These are phyloP conservation scores for Boeremia exigua DNA, from an alignment of 2,329 filamentous ascomycete species.

Conservation along the genomic window DNA sequence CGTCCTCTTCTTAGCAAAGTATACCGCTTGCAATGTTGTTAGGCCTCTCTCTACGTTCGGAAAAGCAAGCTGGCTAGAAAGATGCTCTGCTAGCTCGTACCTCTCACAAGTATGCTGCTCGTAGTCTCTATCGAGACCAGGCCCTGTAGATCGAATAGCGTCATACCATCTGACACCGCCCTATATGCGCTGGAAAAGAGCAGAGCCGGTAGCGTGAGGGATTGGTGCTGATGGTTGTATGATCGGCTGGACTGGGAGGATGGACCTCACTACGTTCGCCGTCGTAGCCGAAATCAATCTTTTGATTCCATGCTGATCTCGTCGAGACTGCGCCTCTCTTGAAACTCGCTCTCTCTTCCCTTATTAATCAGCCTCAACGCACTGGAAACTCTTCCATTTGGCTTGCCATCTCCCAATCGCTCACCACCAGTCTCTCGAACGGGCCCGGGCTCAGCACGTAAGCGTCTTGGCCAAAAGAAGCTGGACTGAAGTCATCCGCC, in stretches of 20 bases:
- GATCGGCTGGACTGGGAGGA: no score
- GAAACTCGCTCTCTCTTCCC: neutral
- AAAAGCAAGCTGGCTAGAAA: no score
- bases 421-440: slow-evolving; percentile 6
- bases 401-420: slow-evolving; percentile 33
- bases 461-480: slow-evolving; percentile 2
- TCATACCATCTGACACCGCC: no score
- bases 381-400: slow-evolving; percentile 23
- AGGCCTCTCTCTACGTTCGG: neutral
- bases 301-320: neutral
- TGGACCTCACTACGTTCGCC: no score
- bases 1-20: neutral
- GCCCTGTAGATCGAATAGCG: no score
- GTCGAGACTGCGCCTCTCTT: neutral
- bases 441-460: slow-evolving; percentile 14
- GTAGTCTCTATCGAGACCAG: no score
- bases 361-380: neutral
- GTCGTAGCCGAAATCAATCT: neutral
- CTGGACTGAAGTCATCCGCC: slow-evolving; percentile 13
- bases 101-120: no score
- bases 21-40: neutral
- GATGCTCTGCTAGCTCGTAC: no score
- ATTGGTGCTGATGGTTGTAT: no score
- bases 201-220: no score
- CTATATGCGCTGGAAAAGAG: no score